Evolutionary conservation across 2,329 filamentous ascomycete species (phyloP).

Genomic region (Fusarium poae): DNA sequence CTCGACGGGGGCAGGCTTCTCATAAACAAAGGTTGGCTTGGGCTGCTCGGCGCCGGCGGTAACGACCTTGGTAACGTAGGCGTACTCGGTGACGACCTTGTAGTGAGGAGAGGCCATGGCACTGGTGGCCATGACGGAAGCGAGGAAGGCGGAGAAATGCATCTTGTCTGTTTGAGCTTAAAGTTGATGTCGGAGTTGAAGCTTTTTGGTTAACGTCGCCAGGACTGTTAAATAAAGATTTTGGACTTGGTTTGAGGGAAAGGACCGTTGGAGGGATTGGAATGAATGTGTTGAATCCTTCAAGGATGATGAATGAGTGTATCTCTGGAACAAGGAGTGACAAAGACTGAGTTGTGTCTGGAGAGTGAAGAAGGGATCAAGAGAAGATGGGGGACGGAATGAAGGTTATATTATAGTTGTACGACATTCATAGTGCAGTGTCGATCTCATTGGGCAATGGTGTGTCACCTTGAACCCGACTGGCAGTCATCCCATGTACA

Average conservation of each 20-base stretch:
- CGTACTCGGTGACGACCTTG: constrained; percentile 34
- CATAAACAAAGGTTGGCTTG: neutral
- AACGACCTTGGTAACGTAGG: constrained; percentile 31
- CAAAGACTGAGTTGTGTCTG: constrained; percentile 39
- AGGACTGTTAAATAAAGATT: constrained; percentile 29
- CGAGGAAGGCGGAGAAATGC: constrained; percentile 38
- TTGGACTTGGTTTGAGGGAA: constrained; percentile 2
- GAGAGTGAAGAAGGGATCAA: constrained; percentile 13
- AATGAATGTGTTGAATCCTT: constrained; percentile 37
- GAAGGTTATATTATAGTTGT: constrained; percentile 42
- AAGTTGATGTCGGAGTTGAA: neutral
- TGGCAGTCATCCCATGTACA: constrained; percentile 16
- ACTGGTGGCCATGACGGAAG: constrained; percentile 33
- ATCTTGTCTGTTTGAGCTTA: constrained; percentile 34
- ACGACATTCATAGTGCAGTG: constrained; percentile 5
- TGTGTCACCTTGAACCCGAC: constrained; percentile 15
- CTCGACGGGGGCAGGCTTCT: constrained; percentile 9
- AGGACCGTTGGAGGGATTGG: constrained; percentile 24
- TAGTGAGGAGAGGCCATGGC: constrained; percentile 38
- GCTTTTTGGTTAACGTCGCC: constrained; percentile 32
- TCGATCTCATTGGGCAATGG: constrained; percentile 19
- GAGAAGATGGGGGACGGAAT: constrained; percentile 20
- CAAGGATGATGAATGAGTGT: constrained; percentile 38
- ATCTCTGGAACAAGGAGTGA: constrained; percentile 32
- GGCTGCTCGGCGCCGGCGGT: constrained; percentile 25